Percentiles rank a stretch among this genome's conserved stretches.
Evolutionary conservation across 106 monocot genomes (phyloP).

Genomic region (Dactylorhiza incarnata): DNA sequence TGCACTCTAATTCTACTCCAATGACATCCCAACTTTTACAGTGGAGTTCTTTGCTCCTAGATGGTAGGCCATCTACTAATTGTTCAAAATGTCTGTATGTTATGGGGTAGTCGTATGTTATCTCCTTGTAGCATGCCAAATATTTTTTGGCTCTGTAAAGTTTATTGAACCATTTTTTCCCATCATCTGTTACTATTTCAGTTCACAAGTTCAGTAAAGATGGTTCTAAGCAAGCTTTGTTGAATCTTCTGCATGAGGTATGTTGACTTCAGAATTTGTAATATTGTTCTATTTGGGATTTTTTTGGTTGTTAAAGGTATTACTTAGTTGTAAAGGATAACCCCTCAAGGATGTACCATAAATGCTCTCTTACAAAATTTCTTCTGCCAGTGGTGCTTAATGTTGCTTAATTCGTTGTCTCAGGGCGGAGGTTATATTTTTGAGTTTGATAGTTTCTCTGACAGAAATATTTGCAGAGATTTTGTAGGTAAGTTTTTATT

Average conservation of each 20-base stretch:
- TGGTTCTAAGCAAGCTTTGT: constrained; percentile 74
- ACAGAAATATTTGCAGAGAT: constrained; percentile 84
- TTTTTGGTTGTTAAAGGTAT: background rate
- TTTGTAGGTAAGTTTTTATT: constrained; percentile 65
- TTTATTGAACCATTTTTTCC: background rate
- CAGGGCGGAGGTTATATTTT: constrained; percentile 90
- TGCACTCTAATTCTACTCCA: too few species aligned
- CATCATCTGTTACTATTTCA: constrained; percentile 22
- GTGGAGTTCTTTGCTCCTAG: too few species aligned
- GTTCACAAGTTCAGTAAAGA: constrained; percentile 95
- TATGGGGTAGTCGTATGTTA: too few species aligned
- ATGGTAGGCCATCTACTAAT: too few species aligned
- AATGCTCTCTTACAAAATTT: background rate
- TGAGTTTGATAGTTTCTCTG: constrained; percentile 84
- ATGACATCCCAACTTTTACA: too few species aligned
- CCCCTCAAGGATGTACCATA: background rate
- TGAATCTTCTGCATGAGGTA: constrained; percentile 88
- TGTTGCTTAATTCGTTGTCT: constrained; percentile 6
- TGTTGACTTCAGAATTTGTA: background rate
- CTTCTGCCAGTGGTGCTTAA: background rate
- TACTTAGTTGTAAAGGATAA: background rate
- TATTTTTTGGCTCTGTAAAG: background rate
- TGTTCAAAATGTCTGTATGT: too few species aligned
- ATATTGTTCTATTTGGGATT: background rate
- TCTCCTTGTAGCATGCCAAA: too few species aligned